Base-by-base conservation (phyloP, 1,139 yeast genomes). In the Candida sanyaensis region DNA sequence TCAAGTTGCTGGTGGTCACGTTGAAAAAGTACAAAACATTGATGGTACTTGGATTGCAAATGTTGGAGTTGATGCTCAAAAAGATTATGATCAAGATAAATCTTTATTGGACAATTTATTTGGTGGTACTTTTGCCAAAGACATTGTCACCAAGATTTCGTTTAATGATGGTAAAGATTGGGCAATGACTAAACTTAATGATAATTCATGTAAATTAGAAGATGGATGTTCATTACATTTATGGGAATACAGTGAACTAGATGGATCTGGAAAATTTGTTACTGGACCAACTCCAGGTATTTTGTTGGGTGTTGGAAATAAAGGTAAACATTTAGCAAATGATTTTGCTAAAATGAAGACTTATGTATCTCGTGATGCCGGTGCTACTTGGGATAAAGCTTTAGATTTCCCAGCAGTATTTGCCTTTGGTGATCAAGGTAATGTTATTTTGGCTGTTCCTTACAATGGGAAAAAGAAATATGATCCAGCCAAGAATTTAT, bases 371-470 rank as follows among this genome's bases (percentile, higher is more conserved):
- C 76, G 88, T 52, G 90, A 90, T 65, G 93, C 91, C 34, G 97
- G 97, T 23, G 64, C 76, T 6, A 69, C 84, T 0, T 91, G 97
- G 97, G 65, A 65, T 37, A 62, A 72, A 49, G 79, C 83, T 0
- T 59, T 83, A 26, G 80, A 81, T 37, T 78, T 73, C 37, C 83
- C 91, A 1, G 73, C 82, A 41, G 59, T 75, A 5, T 84, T 80
- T 55, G 74, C 86, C 0, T 86, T 84, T 67, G 96, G 95, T 47
- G 96, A 90, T 64, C 80, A 81, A 50, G 97, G 96, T 43, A 89
- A 89, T 61, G 64, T 89, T 5, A 77, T 89, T 39, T 69, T 88
- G 2, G 89, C 91, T 2, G 70, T 82, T 6, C 84, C 84, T 13
- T 73, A 65, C 51, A 63, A 63, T 41, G 65, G 59, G 9, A 54